phyloP scores from a whole-genome alignment of 345 rosid species.

The Eucalyptus viminalis region DNA sequence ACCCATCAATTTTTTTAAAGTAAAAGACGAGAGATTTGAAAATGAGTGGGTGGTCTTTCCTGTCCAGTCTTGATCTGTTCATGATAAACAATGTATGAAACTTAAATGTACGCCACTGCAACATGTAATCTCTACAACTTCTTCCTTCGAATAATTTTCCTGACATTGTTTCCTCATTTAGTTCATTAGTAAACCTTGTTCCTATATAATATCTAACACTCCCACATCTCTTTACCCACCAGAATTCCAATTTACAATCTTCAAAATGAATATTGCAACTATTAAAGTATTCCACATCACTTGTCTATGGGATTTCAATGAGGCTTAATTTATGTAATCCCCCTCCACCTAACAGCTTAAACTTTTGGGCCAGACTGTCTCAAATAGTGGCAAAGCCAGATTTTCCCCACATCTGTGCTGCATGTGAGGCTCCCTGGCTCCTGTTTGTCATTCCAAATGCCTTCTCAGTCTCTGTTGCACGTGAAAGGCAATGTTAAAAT shows the following conservation, averaged over 20 bases:
- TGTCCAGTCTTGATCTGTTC: background rate
- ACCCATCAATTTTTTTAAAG: background rate
- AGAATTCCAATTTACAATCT: background rate
- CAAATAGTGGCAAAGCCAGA: background rate
- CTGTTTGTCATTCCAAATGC: background rate
- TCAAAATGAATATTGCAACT: background rate
- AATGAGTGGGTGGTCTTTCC: background rate
- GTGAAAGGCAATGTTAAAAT: background rate
- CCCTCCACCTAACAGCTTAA: background rate
- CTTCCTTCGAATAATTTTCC: background rate
- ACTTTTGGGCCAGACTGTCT: background rate
- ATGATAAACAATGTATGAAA: background rate
- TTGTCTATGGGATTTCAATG: background rate
- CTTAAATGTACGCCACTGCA: background rate
- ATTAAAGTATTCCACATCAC: background rate
- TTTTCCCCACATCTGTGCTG: background rate
- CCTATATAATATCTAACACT: background rate
- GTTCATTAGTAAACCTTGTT: background rate
- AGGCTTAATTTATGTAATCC: background rate
- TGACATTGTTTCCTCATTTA: background rate
- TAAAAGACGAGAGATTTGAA: background rate
- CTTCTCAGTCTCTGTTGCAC: background rate
- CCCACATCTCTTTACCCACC: background rate
- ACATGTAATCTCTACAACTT: background rate
- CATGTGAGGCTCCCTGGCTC: background rate